Evolutionary conservation across 2,329 filamentous ascomycete species (phyloP).

Genomic region (Botryosphaeria agaves): DNA sequence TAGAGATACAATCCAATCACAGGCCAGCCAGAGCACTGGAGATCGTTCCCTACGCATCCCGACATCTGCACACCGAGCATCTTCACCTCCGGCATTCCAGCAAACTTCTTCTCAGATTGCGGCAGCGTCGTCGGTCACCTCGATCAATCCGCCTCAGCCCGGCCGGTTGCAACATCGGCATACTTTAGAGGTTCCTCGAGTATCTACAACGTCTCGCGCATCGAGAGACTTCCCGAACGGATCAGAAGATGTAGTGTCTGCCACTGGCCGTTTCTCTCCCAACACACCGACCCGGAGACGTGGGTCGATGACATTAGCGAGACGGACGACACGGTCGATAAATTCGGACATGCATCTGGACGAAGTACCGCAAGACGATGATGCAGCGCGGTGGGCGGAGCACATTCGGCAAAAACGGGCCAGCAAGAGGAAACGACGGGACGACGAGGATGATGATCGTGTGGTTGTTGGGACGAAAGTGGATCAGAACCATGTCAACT

Average conservation of each 20-base stretch:
- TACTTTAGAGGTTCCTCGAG: constrained; percentile 72
- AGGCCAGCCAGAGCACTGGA: background rate
- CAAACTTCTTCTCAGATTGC: too few relatives aligned
- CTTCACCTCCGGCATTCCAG: constrained; percentile 20
- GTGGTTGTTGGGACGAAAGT: constrained; percentile 95
- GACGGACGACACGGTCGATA: constrained; percentile 68
- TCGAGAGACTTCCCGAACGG: constrained; percentile 25
- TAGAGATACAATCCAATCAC: too few relatives aligned
- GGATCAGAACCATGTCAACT: constrained; percentile 92
- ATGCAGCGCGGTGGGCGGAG: constrained; percentile 83
- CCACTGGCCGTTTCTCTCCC: constrained; percentile 71
- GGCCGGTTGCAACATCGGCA: constrained; percentile 61
- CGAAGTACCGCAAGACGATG: constrained; percentile 72
- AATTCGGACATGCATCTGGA: constrained; percentile 73
- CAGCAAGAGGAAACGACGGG: constrained; percentile 65
- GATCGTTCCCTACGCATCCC: constrained; percentile 3
- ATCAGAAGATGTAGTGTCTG: constrained; percentile 42
- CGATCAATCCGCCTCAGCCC: too few relatives aligned
- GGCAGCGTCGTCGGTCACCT: too few relatives aligned
- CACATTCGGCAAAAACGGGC: constrained; percentile 82
- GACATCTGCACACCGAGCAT: constrained; percentile 15
- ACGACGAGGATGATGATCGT: constrained; percentile 77
- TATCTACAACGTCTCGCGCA: constrained; percentile 53
- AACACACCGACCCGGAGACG: constrained; percentile 47
- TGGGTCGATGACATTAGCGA: constrained; percentile 66